Conservation (phyloP, 2,329 filamentous ascomycete species). For the Pleurostoma richardsiae region DNA sequence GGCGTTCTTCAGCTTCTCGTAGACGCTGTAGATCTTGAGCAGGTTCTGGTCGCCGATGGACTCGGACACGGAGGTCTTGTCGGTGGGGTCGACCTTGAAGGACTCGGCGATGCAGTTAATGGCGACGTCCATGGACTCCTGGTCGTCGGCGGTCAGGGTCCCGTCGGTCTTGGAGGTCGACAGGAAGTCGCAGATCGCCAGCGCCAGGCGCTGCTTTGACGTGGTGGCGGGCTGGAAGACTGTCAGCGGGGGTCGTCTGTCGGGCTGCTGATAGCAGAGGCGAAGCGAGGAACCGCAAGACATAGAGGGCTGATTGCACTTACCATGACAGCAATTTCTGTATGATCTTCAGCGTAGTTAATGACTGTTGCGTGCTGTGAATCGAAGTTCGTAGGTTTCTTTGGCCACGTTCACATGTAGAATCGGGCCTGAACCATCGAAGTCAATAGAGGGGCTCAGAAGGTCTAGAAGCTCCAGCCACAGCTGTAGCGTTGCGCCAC, state of each 20-base stretch:
- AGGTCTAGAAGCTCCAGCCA: too few species aligned
- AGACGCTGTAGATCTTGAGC: conserved; percentile 87
- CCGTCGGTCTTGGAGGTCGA: conserved; percentile 79
- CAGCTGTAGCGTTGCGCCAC: too few species aligned
- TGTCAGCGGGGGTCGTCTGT: background rate
- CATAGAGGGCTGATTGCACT: too few species aligned
- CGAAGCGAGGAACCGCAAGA: too few species aligned
- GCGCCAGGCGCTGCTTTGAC: conserved; percentile 79
- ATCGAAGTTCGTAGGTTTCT: too few species aligned
- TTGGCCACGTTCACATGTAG: too few species aligned
- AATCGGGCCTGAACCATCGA: too few species aligned
- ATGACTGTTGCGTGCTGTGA: too few species aligned
- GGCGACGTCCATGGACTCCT: conserved; percentile 90
- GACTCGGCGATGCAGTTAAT: conserved; percentile 90
- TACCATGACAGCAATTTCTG: too few species aligned
- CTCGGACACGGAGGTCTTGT: conserved; percentile 66
- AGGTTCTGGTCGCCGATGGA: conserved; percentile 85
- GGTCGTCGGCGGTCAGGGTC: conserved; percentile 80
- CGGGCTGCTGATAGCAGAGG: too few species aligned
- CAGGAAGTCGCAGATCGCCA: conserved; percentile 96
- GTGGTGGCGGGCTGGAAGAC: conserved; percentile 31
- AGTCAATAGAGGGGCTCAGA: too few species aligned
- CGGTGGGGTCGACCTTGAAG: conserved; percentile 87
- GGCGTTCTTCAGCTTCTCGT: conserved; percentile 81
- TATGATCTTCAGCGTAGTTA: too few species aligned